These are phyloP conservation scores for Rhizomucor miehei DNA, from an alignment of 371 early-diverging fungal genomes.

Conservation along the genomic window DNA sequence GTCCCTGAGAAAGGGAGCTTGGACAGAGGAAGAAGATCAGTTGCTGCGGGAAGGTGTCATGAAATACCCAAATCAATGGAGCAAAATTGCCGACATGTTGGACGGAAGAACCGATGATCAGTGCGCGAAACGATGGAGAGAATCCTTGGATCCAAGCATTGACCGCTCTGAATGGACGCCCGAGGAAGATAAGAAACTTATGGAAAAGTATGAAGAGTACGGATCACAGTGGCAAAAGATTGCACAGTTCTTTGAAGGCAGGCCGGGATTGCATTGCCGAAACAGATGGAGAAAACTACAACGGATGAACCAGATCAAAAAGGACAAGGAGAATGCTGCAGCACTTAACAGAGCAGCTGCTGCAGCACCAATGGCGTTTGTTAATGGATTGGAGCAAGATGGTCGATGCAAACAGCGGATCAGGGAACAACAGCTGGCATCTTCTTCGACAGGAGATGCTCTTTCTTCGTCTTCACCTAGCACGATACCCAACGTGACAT, in stretches of 20 bases:
- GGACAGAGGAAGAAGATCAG: conserved; percentile 78
- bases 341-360: conserved; percentile 7
- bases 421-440: neutral
- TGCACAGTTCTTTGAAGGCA: conserved; percentile 72
- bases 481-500: neutral
- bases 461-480: neutral
- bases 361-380: conserved; percentile 5
- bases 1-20: conserved; percentile 70
- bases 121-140: conserved; percentile 81
- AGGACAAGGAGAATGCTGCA: conserved; percentile 32
- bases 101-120: conserved; percentile 83
- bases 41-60: conserved; percentile 66
- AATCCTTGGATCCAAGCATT: conserved; percentile 76
- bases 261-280: conserved; percentile 79
- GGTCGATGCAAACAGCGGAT: neutral
- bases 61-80: conserved; percentile 73
- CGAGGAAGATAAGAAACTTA: conserved; percentile 68
- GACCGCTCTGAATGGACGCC: conserved; percentile 76
- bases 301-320: conserved; percentile 57
- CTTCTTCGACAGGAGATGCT: neutral
- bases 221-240: conserved; percentile 86
- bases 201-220: conserved; percentile 62
- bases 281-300: conserved; percentile 81
- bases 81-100: conserved; percentile 74
- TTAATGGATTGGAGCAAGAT: conserved; percentile 4